These are phyloP conservation scores for Tilletia indica DNA, from an alignment of 1,284 basidiomycete species.

Conservation along the genomic window DNA sequence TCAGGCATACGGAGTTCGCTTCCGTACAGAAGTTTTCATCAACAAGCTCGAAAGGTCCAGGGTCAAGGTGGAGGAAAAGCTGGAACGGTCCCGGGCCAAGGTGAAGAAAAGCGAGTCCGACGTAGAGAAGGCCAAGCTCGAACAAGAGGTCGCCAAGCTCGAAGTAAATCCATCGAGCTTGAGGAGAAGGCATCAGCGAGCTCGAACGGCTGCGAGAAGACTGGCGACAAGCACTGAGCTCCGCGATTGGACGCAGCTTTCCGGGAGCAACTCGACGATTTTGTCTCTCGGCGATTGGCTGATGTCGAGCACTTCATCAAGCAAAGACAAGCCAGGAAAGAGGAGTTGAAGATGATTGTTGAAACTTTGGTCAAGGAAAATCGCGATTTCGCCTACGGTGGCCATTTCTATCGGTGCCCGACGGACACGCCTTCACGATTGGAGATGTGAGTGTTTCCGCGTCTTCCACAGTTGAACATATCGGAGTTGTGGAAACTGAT, in stretches of 20 bases:
- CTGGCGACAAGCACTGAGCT: neutral
- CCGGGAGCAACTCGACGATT: slow-evolving; percentile 5
- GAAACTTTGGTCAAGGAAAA: too few relatives aligned
- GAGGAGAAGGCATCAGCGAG: too few relatives aligned
- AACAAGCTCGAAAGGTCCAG: too few relatives aligned
- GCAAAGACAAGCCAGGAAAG: slow-evolving; percentile 57
- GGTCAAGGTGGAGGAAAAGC: too few relatives aligned
- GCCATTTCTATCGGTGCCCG: slow-evolving; percentile 61
- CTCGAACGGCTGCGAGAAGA: too few relatives aligned
- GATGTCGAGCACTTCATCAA: slow-evolving; percentile 49
- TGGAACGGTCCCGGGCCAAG: too few relatives aligned
- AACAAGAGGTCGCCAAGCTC: too few relatives aligned
- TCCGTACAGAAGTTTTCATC: slow-evolving; percentile 57
- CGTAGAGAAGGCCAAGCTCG: too few relatives aligned
- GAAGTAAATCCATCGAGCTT: too few relatives aligned
- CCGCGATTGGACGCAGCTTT: neutral
- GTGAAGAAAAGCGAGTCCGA: too few relatives aligned
- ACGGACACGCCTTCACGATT: slow-evolving; percentile 63
- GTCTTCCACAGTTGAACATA: slow-evolving; percentile 16
- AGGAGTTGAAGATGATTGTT: slow-evolving; percentile 62
- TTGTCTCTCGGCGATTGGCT: neutral
- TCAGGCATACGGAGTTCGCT: slow-evolving; percentile 31
- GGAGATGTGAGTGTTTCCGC: slow-evolving; percentile 56
- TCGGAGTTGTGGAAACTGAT: neutral
- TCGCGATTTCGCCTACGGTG: slow-evolving; percentile 53